phyloP scores from a whole-genome alignment of 2,329 filamentous ascomycete genomes.

The Nemania sp. region DNA sequence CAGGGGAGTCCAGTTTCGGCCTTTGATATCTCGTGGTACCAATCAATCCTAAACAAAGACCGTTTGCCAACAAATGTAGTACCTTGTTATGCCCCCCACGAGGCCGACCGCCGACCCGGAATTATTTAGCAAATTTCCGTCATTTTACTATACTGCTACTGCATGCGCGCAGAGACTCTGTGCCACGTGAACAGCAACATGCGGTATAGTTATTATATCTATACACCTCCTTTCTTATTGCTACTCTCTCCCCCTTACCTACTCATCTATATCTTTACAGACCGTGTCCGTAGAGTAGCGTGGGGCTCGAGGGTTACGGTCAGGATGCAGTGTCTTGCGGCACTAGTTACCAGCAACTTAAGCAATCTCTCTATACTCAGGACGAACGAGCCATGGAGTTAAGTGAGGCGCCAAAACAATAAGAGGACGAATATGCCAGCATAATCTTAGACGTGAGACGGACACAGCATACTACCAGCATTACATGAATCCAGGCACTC shows the following conservation, averaged over 20 bases:
- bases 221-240: not conserved
- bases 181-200: constrained; percentile 27
- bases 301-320: not conserved
- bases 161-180: constrained; percentile 22
- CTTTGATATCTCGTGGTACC: constrained; percentile 30
- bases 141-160: not conserved
- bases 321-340: not conserved
- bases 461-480: constrained; percentile 21
- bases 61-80: constrained; percentile 21
- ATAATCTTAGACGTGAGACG: not conserved
- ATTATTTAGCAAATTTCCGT: constrained; percentile 13
- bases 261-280: not conserved
- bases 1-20: constrained; percentile 14
- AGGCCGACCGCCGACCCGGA: constrained; percentile 22
- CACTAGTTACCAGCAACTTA: constrained; percentile 11
- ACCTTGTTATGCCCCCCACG: not conserved
- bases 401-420: constrained; percentile 6
- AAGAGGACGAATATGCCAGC: not conserved
- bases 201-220: not conserved
- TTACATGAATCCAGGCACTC: constrained; percentile 21
- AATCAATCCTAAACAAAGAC: constrained; percentile 28
- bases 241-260: not conserved
- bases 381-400: not conserved
- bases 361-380: not conserved
- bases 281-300: not conserved